Conservation (phyloP, 352 stramenopile species). For the Pythium rhizo-oryzae region DNA sequence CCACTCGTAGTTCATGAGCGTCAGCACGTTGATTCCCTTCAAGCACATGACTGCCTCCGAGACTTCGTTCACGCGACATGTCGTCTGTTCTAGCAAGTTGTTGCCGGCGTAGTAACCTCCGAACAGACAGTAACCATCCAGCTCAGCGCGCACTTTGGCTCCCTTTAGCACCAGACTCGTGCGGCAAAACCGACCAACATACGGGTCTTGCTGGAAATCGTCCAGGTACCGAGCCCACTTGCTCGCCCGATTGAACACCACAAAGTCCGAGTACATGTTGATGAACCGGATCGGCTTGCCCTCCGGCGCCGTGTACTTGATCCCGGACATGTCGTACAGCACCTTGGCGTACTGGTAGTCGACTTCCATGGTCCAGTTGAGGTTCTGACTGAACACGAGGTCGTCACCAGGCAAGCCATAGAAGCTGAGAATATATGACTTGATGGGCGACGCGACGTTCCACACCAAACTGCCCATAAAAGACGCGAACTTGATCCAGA, state of each 20-base stretch:
- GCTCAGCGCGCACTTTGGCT: conserved; percentile 5
- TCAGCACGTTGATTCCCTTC: conserved; percentile 26
- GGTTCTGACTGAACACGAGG: conserved; percentile 22
- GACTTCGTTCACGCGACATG: conserved; percentile 27
- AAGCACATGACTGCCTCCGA: conserved; percentile 26
- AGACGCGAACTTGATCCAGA: conserved; percentile 13
- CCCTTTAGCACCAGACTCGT: conserved; percentile 14
- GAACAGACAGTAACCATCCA: conserved; percentile 9
- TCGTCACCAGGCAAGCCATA: conserved; percentile 23
- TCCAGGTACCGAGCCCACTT: conserved; percentile 23
- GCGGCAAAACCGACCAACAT: conserved; percentile 20
- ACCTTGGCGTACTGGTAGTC: conserved; percentile 27
- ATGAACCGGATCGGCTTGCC: conserved; percentile 27
- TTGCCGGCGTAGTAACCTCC: conserved; percentile 12
- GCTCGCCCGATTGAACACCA: conserved; percentile 23
- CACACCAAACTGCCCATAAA: conserved; percentile 14
- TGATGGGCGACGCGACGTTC: conserved; percentile 28
- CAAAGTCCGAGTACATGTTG: conserved; percentile 32
- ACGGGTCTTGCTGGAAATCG: conserved; percentile 28
- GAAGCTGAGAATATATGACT: conserved; percentile 28
- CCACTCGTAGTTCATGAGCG: conserved; percentile 32
- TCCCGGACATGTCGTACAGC: conserved; percentile 21
- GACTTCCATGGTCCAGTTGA: conserved; percentile 30
- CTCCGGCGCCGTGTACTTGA: conserved; percentile 14
- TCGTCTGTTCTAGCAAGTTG: conserved; percentile 19